Conservation (phyloP, 179 eudicot species). For the Pouteria campechiana region DNA sequence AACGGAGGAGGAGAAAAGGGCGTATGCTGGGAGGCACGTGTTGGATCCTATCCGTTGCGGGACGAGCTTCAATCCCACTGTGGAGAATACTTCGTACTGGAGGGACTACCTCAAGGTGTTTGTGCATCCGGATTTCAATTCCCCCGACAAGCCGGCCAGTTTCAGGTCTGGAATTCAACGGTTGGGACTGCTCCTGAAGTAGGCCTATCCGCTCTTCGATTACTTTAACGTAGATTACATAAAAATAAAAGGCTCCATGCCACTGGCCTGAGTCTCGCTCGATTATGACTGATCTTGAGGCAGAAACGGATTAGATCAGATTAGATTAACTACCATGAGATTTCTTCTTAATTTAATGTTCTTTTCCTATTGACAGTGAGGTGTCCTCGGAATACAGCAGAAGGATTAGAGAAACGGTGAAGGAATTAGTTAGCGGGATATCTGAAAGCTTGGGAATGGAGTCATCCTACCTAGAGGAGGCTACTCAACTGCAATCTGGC, state of each 20-base stretch:
- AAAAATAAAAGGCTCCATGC: too few species aligned
- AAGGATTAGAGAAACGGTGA: conserved; percentile 12
- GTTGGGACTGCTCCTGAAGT: too few species aligned
- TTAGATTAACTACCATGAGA: too few species aligned
- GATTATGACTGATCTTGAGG: too few species aligned
- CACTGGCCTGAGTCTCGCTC: too few species aligned
- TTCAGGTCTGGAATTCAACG: too few species aligned
- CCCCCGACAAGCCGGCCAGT: conserved; percentile 26
- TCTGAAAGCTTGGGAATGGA: conserved; percentile 38
- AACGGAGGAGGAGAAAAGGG: conserved; percentile 35
- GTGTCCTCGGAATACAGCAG: conserved; percentile 19
- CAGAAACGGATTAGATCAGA: too few species aligned
- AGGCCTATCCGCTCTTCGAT: too few species aligned
- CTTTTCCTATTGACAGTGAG: conserved; percentile 25
- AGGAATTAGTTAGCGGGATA: conserved; percentile 25
- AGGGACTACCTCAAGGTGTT: conserved; percentile 41
- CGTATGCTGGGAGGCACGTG: conserved; percentile 25
- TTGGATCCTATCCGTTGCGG: conserved; percentile 44
- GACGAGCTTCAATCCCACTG: conserved; percentile 29
- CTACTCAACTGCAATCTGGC: conserved; percentile 14
- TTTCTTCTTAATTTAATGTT: too few species aligned
- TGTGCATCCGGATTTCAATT: conserved; percentile 45
- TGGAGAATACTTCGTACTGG: conserved; percentile 35
- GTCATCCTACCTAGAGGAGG: conserved; percentile 11
- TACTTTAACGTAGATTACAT: too few species aligned